Base-by-base conservation (phyloP, 306 rosid species). In the Sindora glabra region DNA sequence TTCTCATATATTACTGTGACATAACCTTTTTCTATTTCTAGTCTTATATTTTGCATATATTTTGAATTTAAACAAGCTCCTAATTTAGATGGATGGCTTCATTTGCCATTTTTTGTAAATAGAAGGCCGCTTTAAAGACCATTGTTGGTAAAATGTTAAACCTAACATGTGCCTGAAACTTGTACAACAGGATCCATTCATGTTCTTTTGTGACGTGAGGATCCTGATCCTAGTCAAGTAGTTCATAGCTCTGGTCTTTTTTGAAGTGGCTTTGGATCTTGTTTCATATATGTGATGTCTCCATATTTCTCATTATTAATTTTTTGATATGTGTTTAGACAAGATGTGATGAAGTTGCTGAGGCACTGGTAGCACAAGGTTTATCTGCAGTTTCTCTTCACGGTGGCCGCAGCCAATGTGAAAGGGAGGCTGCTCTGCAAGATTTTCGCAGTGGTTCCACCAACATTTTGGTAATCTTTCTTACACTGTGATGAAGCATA, bases 311-410 rank as follows among this genome's bases (percentile, higher is more conserved):
- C 15, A 18, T 25, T 17, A 13, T 25, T 61, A 30, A 34, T 53
- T 41, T 52, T 75, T 62, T 26, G 38, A 56, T 62, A 27, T 75
- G 56, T 76, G 23, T 73, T 76, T 37, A 88, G 96, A 85, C 90
- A 57, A 79, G 87, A 64, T 88, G 96, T 23, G 94, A 88, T 19
- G 94, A 88, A 53, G 80, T 88, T 52, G 82, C 86, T 56, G 94
- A 88, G 72, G 94, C 94, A 18, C 74, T 88, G 81, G 76, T 85
- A 48, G 96, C 90, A 41, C 81, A 88, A 82, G 96, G 89, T 26
- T 76, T 88, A 69, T 84, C 84, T 66, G 94, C 96, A 18, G 96
- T 78, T 72, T 86, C 94, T 45, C 88, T 88, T 70, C 96, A 88
- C 69, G 94, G 96, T 65, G 96, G 96, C 44, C 96, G 94, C 39